phyloP scores from a whole-genome alignment of 2,329 filamentous ascomycete species.

The Neobulgaria alba region DNA sequence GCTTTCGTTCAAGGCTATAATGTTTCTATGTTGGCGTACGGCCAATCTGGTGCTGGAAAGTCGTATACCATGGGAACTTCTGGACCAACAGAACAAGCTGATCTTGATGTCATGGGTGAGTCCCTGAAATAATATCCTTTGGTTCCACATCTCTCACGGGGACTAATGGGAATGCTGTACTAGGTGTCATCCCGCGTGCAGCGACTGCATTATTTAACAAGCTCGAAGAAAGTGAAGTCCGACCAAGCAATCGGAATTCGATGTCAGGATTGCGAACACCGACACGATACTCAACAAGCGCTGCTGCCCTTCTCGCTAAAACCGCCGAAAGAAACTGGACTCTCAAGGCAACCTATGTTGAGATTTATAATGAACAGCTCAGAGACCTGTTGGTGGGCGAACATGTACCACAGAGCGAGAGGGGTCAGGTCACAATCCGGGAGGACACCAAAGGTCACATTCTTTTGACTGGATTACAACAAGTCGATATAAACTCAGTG shows the following conservation, averaged over 20 bases:
- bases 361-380: slow-evolving; percentile 97
- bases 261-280: slow-evolving; percentile 75
- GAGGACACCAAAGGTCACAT: slow-evolving; percentile 95
- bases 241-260: slow-evolving; percentile 48
- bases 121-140: slow-evolving; percentile 9
- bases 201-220: slow-evolving; percentile 82
- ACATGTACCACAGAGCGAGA: slow-evolving; percentile 57
- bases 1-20: slow-evolving; percentile 96
- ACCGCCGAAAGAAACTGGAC: slow-evolving; percentile 70
- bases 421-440: slow-evolving; percentile 76
- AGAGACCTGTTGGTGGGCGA: slow-evolving; percentile 84
- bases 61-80: slow-evolving; percentile 99
- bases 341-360: slow-evolving; percentile 85
- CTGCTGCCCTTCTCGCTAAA: slow-evolving; percentile 16
- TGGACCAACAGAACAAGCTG: slow-evolving; percentile 66
- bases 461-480: slow-evolving; percentile 79
- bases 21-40: slow-evolving; percentile 93
- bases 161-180: slow-evolving; percentile 14
- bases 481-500: slow-evolving; percentile 81
- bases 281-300: slow-evolving; percentile 59
- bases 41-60: slow-evolving; percentile 94
- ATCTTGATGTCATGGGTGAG: slow-evolving; percentile 70
- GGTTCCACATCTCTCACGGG: not conserved
- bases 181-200: slow-evolving; percentile 92
- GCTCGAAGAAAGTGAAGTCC: slow-evolving; percentile 47